Percentiles rank a stretch among this genome's conserved stretches.
These are phyloP conservation scores for Ceratocystis eucalypticola DNA, from an alignment of 2,329 filamentous ascomycete species.

Conservation along the genomic window DNA sequence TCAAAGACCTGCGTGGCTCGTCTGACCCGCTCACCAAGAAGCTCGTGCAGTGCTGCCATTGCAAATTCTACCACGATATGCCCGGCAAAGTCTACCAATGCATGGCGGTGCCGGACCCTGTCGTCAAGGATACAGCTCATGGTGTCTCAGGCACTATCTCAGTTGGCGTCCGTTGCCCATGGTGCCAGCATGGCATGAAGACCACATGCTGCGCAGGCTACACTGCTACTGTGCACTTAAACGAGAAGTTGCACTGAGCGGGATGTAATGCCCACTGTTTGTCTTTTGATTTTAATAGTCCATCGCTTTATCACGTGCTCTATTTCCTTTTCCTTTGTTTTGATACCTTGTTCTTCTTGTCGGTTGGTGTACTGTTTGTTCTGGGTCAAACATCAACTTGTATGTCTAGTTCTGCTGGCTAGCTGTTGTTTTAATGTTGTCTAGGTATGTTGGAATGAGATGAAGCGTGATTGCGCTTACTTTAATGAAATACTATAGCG, in stretches of 20 bases:
- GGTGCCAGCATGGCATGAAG: conserved; percentile 60
- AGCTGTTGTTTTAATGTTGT: background rate
- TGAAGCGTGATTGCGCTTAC: background rate
- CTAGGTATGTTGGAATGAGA: background rate
- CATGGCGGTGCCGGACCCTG: conserved; percentile 45
- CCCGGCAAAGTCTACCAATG: conserved; percentile 50
- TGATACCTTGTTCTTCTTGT: background rate
- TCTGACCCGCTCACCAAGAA: conserved; percentile 43
- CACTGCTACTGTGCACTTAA: conserved; percentile 51
- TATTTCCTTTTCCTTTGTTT: background rate
- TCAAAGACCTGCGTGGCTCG: conserved; percentile 10
- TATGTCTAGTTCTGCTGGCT: background rate
- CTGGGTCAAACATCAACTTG: background rate
- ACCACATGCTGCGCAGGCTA: conserved; percentile 56
- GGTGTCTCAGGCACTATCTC: conserved; percentile 44
- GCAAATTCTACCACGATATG: conserved; percentile 53
- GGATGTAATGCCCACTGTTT: background rate
- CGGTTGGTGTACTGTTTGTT: background rate
- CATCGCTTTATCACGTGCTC: background rate
- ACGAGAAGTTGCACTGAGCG: conserved; percentile 43
- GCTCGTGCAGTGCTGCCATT: conserved; percentile 51
- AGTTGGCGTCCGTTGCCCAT: conserved; percentile 53
- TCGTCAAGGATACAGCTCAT: conserved; percentile 37
- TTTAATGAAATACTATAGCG: background rate
- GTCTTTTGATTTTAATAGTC: background rate